Conservation (phyloP, 805 yeast genomes). For the Teunomyces panamensis region DNA sequence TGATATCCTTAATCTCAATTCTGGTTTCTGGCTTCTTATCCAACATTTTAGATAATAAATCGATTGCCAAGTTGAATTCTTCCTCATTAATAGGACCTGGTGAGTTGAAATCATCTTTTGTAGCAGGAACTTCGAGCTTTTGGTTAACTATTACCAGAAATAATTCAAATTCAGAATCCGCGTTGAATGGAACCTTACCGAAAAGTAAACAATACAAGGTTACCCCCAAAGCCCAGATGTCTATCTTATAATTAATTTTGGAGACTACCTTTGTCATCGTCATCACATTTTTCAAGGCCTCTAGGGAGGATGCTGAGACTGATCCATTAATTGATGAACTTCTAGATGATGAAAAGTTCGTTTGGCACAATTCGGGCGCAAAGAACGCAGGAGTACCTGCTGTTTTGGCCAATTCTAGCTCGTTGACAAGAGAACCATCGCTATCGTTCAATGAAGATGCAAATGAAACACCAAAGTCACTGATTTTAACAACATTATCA, state of each 20-base stretch:
- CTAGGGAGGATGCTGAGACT: constrained; percentile 20
- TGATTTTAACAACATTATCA: constrained; percentile 77
- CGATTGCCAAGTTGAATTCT: constrained; percentile 50
- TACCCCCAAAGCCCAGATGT: constrained; percentile 97
- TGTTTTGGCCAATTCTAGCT: constrained; percentile 85
- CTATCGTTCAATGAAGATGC: constrained; percentile 47
- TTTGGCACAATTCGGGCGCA: constrained; percentile 78
- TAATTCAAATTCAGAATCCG: constrained; percentile 79
- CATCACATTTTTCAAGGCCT: constrained; percentile 19
- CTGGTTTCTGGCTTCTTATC: constrained; percentile 69
- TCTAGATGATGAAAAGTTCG: constrained; percentile 37
- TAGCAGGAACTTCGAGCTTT: constrained; percentile 54
- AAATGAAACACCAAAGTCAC: constrained; percentile 96
- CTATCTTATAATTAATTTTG: constrained; percentile 76
- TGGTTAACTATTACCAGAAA: constrained; percentile 76
- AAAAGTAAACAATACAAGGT: constrained; percentile 84
- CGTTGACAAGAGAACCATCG: constrained; percentile 44
- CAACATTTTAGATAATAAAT: constrained; percentile 59
- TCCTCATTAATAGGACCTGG: constrained; percentile 37
- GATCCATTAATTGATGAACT: constrained; percentile 7
- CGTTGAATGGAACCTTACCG: constrained; percentile 87
- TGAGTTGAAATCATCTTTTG: constrained; percentile 31
- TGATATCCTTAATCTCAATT: constrained; percentile 67
- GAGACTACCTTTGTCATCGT: constrained; percentile 28
- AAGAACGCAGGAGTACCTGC: constrained; percentile 98